Evolutionary conservation across 1,284 basidiomycete species (phyloP).

Genomic region (Tilletia walkeri): DNA sequence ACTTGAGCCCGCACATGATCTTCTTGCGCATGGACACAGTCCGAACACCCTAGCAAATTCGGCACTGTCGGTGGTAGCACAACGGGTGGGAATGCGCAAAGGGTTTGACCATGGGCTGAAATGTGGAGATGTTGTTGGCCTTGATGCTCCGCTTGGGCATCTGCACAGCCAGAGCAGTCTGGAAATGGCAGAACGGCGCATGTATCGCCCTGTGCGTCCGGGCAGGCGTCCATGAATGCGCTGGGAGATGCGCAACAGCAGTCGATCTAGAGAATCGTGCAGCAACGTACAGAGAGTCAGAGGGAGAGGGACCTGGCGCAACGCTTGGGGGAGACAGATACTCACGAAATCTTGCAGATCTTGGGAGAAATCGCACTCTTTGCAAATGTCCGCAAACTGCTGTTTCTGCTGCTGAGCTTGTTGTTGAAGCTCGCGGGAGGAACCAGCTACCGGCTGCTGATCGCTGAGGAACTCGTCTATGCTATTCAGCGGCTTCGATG

Average conservation of each 20-base stretch:
- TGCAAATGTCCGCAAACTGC: not conserved
- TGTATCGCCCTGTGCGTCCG: not conserved
- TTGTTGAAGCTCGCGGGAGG: no score
- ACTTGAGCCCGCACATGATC: not conserved
- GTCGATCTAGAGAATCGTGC: not conserved
- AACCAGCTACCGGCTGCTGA: no score
- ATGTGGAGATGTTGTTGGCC: not conserved
- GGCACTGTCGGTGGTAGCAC: not conserved
- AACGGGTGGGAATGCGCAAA: not conserved
- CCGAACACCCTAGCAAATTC: not conserved
- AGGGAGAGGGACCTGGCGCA: not conserved
- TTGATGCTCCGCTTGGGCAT: not conserved
- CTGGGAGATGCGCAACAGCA: constrained; percentile 1
- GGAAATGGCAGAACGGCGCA: constrained; percentile 7
- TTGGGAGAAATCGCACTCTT: not conserved
- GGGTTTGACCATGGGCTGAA: not conserved
- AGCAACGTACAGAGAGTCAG: not conserved
- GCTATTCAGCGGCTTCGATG: no score
- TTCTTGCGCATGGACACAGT: not conserved
- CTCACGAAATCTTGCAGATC: constrained; percentile 5
- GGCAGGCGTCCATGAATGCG: not conserved
- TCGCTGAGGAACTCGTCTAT: no score
- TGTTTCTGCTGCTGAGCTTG: no score
- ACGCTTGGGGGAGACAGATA: not conserved
- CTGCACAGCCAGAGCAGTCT: not conserved